phyloP scores from a whole-genome alignment of 768 basidiomycete genomes.

The Auricularia cornea region DNA sequence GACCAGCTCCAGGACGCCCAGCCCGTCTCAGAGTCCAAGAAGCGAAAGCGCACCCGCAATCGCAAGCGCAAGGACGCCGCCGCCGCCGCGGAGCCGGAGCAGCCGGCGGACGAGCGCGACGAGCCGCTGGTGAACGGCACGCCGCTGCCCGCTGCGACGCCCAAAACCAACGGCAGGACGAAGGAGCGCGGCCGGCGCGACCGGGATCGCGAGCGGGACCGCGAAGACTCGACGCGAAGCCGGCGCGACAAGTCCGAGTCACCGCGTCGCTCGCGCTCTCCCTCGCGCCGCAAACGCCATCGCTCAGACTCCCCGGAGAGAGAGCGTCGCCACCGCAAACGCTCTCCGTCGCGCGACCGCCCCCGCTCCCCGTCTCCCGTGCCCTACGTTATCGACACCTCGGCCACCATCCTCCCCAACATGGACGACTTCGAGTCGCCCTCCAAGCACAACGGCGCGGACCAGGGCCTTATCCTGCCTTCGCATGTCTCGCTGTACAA shows the following conservation, averaged over 20 bases:
- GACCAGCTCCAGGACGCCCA: neutral
- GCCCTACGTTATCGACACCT: neutral
- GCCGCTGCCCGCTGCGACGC: neutral
- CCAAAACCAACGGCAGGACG: neutral
- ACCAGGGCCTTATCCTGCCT: constrained; percentile 44
- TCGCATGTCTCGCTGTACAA: constrained; percentile 58
- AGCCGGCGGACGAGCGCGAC: neutral
- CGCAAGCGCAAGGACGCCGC: too few relatives aligned
- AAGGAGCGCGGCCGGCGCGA: neutral
- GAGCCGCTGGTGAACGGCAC: neutral
- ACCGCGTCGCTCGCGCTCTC: neutral
- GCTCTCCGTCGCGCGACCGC: too few relatives aligned
- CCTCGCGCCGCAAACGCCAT: neutral
- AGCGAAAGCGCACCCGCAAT: neutral
- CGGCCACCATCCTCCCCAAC: neutral
- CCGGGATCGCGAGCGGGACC: neutral
- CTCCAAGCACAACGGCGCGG: neutral
- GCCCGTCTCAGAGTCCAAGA: neutral
- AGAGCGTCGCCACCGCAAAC: too few relatives aligned
- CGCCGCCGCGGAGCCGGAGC: neutral
- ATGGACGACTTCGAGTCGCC: neutral
- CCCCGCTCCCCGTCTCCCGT: neutral
- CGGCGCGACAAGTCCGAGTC: neutral
- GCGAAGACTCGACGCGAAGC: neutral
- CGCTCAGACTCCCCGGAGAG: neutral